Evolutionary conservation across 2,329 filamentous ascomycete genomes (phyloP), one percentile per base, ranked within the genome.

Genomic region (Trichoderma atroviride): DNA sequence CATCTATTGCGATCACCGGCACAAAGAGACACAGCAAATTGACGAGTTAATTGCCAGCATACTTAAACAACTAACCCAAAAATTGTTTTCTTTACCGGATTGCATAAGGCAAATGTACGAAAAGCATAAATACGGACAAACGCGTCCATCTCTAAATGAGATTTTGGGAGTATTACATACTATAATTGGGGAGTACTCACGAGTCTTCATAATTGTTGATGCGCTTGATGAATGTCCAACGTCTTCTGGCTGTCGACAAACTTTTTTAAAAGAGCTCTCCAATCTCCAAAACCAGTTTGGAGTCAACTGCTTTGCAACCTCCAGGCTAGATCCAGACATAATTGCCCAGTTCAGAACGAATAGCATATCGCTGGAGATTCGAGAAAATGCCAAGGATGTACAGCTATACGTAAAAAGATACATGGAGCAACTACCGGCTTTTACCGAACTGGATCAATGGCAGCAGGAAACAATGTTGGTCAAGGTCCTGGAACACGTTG

Each of bases 1-100:
- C 31, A 22, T 85, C 0, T 87, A 84, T 59, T 84, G 79, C 74
- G 79, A 47, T 11, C 43, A 5, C 22, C 33, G 16, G 81, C 83
- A 62, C 84, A 81, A 70, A 74, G 74, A n/a, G 75, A 74, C 2
- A 70, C 78, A 10, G 66, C 78, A 22, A 7, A 29, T 47, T 4
- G 11, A 35, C n/a, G 13, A 40, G 3, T 22, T 66, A n/a, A 10
- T 40, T 5, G 5, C 13, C 5, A 61, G 66, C 14, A 1, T 69
- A 1, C 19, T 69, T 0, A 40, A 40, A 19, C 68, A 69, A 29
- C 47, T 69, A 5, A 27, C 1, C 66, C 35, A n/a, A 16, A 9
- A 4, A 6, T 1, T 22, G 22, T 0, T 6, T 2, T 10, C 10
- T 10, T n/a, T 47, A 27, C 52, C 55, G 22, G 7, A 3, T 1